Evolutionary conservation across 495 filamentous ascomycete species (phyloP), one percentile per base, ranked within the genome.

Genomic region (Lasiosphaeriaceae sp.): DNA sequence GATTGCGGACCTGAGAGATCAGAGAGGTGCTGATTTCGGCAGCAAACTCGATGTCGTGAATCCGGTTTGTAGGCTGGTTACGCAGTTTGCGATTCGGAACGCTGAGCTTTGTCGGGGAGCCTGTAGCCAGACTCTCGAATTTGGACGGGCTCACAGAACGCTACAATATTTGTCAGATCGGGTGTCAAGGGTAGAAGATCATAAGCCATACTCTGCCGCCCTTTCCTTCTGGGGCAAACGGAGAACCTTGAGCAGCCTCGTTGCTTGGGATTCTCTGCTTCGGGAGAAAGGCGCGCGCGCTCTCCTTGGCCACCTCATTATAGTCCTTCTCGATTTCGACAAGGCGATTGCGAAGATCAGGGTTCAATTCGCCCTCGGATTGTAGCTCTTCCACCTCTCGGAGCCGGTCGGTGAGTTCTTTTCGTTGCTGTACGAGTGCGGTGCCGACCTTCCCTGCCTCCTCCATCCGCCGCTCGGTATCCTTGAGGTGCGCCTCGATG

Each of bases 21-120:
- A 98, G 76, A 1, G 90, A 95, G 16, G 88, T 94, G 63, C 89
- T 95, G 51, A 98, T 95, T 59, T 97, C 93, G 12, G 95, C 90
- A 2, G 92, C 93, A 60, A 98, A 96, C 65, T 96, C 90, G 65
- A 97, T 94, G 66, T 98, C 93, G 69, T 96, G 86, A 12, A 92
- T 85, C 19, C 90, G 85, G 63, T 80, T 90, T 6, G 87, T 81
- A 1, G 90, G 88, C 68, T 97, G 94, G 64, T 97, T 97, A 47
- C 95, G 86, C 60, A 93, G 82, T 66, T 90, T 95, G 52, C 93
- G 84, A 59, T 77, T 81, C 1, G 91, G 92, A 3, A 92, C 89
- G 65, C 80, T 89, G 55, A 96, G 80, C 72, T 97, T 97, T 49
- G 89, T 90, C 2, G 94, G 94, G 22, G 93, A 96, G 51, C 83